phyloP scores from a whole-genome alignment of 2,329 filamentous ascomycete species.

The Talaromyces marneffei region DNA sequence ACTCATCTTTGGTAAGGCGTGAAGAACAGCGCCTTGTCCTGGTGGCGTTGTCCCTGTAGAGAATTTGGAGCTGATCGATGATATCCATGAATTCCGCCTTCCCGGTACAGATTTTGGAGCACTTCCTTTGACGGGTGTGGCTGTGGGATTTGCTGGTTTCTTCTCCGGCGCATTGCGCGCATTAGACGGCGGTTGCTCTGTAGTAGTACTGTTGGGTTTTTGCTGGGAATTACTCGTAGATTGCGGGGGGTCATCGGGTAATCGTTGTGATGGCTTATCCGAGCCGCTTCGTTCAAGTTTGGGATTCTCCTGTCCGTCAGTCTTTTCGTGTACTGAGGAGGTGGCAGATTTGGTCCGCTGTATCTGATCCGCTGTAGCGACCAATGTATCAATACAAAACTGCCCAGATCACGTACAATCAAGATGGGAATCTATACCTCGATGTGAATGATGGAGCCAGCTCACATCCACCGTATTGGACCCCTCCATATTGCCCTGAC shows the following conservation, averaged over 20 bases:
- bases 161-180: conserved; percentile 4
- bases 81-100: conserved; percentile 81
- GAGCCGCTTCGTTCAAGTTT: conserved; percentile 20
- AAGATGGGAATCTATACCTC: conserved; percentile 55
- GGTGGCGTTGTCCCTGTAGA: conserved; percentile 51
- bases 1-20: conserved; percentile 25
- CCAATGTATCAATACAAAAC: not conserved
- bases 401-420: not conserved
- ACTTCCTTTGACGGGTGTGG: conserved; percentile 30
- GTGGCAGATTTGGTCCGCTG: conserved; percentile 29
- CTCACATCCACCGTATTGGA: conserved; percentile 79
- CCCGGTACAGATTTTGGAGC: conserved; percentile 27
- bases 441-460: conserved; percentile 80
- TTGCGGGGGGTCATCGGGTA: conserved; percentile 13
- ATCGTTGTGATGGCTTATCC: conserved; percentile 13
- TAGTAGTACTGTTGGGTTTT: not conserved
- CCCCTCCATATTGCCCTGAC: conserved; percentile 60
- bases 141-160: conserved; percentile 22
- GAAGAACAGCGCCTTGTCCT: conserved; percentile 27
- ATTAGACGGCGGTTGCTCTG: not conserved
- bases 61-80: conserved; percentile 88
- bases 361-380: conserved; percentile 1
- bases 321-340: conserved; percentile 26
- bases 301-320: conserved; percentile 20
- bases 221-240: not conserved